phyloP scores from a whole-genome alignment of 2,329 filamentous ascomycete genomes.

The Fonsecaea erecta region DNA sequence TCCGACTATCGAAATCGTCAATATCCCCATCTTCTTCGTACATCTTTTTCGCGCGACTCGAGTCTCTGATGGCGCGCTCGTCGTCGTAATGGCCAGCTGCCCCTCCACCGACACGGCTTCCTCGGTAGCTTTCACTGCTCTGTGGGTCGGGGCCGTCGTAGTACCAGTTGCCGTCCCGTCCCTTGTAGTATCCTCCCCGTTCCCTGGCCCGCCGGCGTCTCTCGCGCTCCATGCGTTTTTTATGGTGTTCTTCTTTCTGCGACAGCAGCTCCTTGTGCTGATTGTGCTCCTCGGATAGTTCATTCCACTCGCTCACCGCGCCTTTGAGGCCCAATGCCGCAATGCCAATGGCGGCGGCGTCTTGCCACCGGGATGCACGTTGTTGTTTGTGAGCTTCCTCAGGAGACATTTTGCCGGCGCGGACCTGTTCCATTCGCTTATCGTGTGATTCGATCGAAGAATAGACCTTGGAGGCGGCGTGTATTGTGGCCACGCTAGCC shows the following conservation, averaged over 20 bases:
- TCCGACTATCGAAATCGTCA: conserved; percentile 8
- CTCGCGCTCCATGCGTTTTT: conserved; percentile 34
- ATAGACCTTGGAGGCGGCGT: conserved; percentile 69
- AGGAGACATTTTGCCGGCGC: conserved; percentile 65
- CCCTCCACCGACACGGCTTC: neutral
- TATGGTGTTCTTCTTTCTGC: conserved; percentile 47
- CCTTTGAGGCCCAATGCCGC: conserved; percentile 72
- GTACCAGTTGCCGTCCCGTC: conserved; percentile 37
- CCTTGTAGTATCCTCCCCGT: conserved; percentile 37
- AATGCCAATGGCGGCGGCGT: conserved; percentile 68
- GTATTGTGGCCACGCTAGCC: conserved; percentile 70
- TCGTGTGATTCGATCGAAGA: conserved; percentile 67
- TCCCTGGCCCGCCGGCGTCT: conserved; percentile 31
- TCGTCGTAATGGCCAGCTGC: conserved; percentile 28
- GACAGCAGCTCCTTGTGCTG: conserved; percentile 60
- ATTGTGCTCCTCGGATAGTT: conserved; percentile 66
- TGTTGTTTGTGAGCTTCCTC: conserved; percentile 68
- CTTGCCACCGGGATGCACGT: conserved; percentile 66
- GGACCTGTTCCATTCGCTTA: conserved; percentile 62
- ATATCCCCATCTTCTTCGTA: conserved; percentile 22
- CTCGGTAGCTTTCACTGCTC: conserved; percentile 29
- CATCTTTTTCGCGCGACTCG: conserved; percentile 23
- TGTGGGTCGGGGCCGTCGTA: conserved; percentile 35
- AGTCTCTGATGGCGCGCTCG: conserved; percentile 18
- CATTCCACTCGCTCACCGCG: conserved; percentile 69